Evolutionary conservation across 1,139 yeast genomes (phyloP), one percentile per base, ranked within the genome.

Genomic region (Hyphopichia wangnamkhiaoensis): DNA sequence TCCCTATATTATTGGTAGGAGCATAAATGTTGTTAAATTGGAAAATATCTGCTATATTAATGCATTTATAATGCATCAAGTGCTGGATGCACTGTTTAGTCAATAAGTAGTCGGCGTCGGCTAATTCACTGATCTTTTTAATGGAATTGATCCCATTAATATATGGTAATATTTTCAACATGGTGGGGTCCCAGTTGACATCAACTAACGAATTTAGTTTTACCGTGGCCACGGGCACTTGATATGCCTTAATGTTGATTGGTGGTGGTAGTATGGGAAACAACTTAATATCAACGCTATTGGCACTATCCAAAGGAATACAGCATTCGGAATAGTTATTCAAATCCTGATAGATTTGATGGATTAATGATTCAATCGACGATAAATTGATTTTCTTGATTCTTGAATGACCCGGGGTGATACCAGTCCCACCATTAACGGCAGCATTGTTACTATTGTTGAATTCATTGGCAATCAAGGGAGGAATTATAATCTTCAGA

Each of bases 131-230:
- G 30, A 94, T 91, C 43, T 79, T 76, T 31, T 80, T 75, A 15
- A 93, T 80, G 2, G 95, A 87, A 56, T 93, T 91, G 36, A 90
- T 71, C 1, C 99, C 98, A 54, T 94, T 80, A 34, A 93, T 88
- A 50, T 73, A 85, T 0, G 97, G 96, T 12, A 89, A 65, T 25
- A 93, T 86, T 48, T 85, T 84, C 32, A 89, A 71, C 94, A 93
- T 85, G 2, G 98, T 93, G 1, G 98, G 97, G 57, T 93, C 98
- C 98, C 98, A 93, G 52, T 87, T 86, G 5, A 85, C 85, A 60
- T 93, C 98, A 25, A 88, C 82, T 47, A 93, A 68, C 27, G 79
- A 69, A 29, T 74, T 73, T 27, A 91, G 64, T 40, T 82, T 80
- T 2, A 91, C 95, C 0, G 93, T 84, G 4, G 95, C 79, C 2